phyloP scores from a whole-genome alignment of 495 filamentous ascomycete genomes.

The Trichoderma gamsii region DNA sequence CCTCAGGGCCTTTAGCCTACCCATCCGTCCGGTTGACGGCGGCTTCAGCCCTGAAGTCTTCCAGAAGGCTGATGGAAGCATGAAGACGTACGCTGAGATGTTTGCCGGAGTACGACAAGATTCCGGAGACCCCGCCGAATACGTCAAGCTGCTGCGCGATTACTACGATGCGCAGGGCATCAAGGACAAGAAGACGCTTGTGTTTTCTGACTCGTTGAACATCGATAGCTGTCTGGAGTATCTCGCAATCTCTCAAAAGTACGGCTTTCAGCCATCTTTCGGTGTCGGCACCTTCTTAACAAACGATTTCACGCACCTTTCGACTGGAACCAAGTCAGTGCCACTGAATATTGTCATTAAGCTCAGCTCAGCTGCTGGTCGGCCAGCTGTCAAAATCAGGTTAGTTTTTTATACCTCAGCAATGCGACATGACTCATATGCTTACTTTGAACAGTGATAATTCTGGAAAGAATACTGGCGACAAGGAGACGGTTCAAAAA shows the following conservation, averaged over 20 bases:
- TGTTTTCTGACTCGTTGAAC: conserved; percentile 95
- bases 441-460: conserved; percentile 64
- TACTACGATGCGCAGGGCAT: conserved; percentile 79
- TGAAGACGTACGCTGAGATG: conserved; percentile 70
- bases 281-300: conserved; percentile 94
- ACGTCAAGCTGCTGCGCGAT: conserved; percentile 72
- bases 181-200: conserved; percentile 77
- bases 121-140: conserved; percentile 80
- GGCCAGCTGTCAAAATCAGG: conserved; percentile 86
- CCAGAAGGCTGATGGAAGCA: conserved; percentile 12
- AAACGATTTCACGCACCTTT: conserved; percentile 73
- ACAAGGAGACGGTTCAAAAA: conserved; percentile 65
- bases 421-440: no score
- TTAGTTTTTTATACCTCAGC: conserved; percentile 15
- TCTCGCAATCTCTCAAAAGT: conserved; percentile 69
- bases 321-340: conserved; percentile 71
- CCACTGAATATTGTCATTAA: conserved; percentile 98
- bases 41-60: conserved; percentile 1
- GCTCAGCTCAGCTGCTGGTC: conserved; percentile 72
- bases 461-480: conserved; percentile 91
- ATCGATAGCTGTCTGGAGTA: conserved; percentile 89
- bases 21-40: conserved; percentile 32
- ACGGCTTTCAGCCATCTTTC: conserved; percentile 77
- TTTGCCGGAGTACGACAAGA: conserved; percentile 91
- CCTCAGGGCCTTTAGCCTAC: conserved; percentile 72